Evolutionary conservation across 192 early-diverging fungal species (phyloP), one percentile per base, ranked within the genome.

Genomic region (Lunasporangiospora selenospora): DNA sequence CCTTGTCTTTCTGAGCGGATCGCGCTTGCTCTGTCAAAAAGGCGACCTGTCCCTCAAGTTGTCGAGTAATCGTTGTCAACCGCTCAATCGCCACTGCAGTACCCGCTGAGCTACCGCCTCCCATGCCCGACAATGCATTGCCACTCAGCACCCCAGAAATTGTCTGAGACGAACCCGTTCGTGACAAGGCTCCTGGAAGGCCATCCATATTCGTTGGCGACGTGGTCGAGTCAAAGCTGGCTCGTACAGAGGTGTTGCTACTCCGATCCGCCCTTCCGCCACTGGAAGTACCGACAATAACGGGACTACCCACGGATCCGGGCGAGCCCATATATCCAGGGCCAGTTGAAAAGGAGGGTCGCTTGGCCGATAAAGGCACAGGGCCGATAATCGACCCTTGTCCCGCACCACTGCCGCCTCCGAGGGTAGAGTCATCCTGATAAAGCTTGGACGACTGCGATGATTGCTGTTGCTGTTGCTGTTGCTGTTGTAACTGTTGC

Each of bases 21-120:
- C 89, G 79, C 13, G 90, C 58, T 65, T 93, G 92, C 11, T 80
- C 75, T 19, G 85, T 83, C 33, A 90, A 63, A 18, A 85, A 82
- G n/a, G 75, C 63, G 21, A 91, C 63, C 50, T 93, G 92, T 8
- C 86, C 83, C 52, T 90, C 85, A 19, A 90, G 59, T 23, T 88
- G 84, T 29, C 83, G 80, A 18, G 89, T 77, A 32, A 67, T 81
- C 0, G 80, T 58, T 42, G 85, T 78, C n/a, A 90, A 61, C 43
- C 85, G 65, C 10, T 92, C 90, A 12, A 89, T 77, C 6, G 86
- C 65, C 3, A 88, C 76, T 5, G 67, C 62, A 38, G 47, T 59
- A 13, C 73, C 63, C 6, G 63, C 39, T 2, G 30, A 16, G 23
- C 43, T 19, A 23, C 53, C 50, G 12, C 45, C 43, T 13, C 24